Percentiles rank a stretch among this genome's conserved stretches.
Conservation (phyloP, 441 rosid genomes). For the Croton laevigatus region DNA sequence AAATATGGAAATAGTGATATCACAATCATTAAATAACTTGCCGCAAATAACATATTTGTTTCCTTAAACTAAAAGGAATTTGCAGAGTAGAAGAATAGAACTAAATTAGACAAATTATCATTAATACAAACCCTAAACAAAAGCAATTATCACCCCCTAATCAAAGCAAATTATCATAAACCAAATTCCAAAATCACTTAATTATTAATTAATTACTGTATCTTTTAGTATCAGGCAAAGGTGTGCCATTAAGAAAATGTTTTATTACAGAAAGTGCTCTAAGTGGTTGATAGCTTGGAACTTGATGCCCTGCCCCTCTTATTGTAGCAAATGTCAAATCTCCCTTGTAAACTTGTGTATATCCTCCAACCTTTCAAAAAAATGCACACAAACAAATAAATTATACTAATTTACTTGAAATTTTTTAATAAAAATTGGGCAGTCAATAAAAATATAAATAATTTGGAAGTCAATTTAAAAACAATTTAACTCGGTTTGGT, state of each 20-base stretch:
- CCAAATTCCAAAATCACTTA: conserved; percentile 13
- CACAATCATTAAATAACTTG: too few relatives aligned
- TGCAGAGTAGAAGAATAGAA: too few relatives aligned
- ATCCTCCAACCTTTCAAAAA: conserved; percentile 56
- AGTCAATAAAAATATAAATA: too few relatives aligned
- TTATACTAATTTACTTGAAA: not conserved
- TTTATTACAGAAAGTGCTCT: conserved; percentile 67
- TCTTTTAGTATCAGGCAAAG: conserved; percentile 52
- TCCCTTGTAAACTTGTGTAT: conserved; percentile 59
- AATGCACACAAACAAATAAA: too few relatives aligned
- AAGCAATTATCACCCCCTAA: not conserved
- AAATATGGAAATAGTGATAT: too few relatives aligned
- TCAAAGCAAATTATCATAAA: not conserved
- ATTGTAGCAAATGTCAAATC: conserved; percentile 68
- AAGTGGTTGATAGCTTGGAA: conserved; percentile 76
- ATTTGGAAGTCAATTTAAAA: too few relatives aligned
- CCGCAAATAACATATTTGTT: too few relatives aligned
- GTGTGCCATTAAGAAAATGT: conserved; percentile 58
- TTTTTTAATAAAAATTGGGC: not conserved
- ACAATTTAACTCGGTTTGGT: too few relatives aligned
- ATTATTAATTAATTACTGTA: conserved; percentile 11
- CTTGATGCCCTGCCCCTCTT: conserved; percentile 87
- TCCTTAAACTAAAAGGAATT: too few relatives aligned
- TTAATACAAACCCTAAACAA: not conserved
- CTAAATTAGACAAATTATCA: too few relatives aligned